Conservation (phyloP, 768 basidiomycete species). For the Boletus fagicola region DNA sequence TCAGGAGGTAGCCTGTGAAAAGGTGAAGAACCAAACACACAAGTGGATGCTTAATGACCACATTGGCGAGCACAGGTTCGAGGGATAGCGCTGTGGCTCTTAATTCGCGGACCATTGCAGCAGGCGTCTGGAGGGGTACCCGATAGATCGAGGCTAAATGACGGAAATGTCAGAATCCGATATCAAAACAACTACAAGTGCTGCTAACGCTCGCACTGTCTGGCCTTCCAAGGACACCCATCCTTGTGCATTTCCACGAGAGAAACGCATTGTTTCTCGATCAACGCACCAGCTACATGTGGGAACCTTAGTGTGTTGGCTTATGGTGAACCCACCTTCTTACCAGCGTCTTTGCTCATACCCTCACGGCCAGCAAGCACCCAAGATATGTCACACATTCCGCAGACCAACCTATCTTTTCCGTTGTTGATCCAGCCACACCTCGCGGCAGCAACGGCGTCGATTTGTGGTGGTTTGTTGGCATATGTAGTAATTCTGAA, state of each 20-base stretch:
- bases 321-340: conserved; percentile 37
- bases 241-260: conserved; percentile 73
- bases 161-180: conserved; percentile 1
- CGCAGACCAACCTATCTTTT: conserved; percentile 75
- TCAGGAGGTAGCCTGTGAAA: conserved; percentile 9
- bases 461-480: conserved; percentile 69
- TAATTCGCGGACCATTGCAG: conserved; percentile 59
- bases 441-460: conserved; percentile 77
- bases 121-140: conserved; percentile 66
- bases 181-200: not conserved
- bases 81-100: conserved; percentile 53
- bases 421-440: conserved; percentile 86
- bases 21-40: conserved; percentile 39
- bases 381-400: conserved; percentile 71
- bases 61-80: conserved; percentile 49
- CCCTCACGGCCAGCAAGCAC: conserved; percentile 66
- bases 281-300: conserved; percentile 56
- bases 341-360: conserved; percentile 77
- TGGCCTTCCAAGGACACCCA: conserved; percentile 80
- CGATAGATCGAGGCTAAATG: conserved; percentile 65
- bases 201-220: conserved; percentile 73
- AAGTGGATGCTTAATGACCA: conserved; percentile 70
- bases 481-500: conserved; percentile 79
- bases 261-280: conserved; percentile 69
- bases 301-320: conserved; percentile 15